Base-by-base conservation (phyloP, 331 rosid genomes). In the Prunus yedoensis region DNA sequence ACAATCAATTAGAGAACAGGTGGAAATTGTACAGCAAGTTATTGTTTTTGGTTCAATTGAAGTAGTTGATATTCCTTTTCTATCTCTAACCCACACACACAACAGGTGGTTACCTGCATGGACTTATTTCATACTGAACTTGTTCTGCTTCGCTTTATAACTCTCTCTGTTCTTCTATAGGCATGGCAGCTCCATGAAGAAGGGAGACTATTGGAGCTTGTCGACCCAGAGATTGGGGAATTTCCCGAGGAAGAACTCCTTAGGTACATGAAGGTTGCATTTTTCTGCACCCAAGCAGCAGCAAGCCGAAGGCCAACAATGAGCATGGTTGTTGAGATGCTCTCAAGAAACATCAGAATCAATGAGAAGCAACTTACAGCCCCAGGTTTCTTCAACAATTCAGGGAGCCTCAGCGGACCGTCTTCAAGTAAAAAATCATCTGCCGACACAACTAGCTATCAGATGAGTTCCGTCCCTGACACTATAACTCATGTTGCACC, bases 111-210 rank as follows among this genome's bases (percentile, higher is more conserved):
- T 38, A 38, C 52, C 52, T 13, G 52, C 52, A 47, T 14, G 16
- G 52, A 14, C 52, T 10, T 10, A 47, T 10, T 10, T 11, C 52
- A 38, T 38, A 6, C 8, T 6, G 43, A 38, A 38, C 38, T 60
- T 25, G 30, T 63, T 30, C 69, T 28, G 62, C 32, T n/a, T 28
- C 25, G 1, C 41, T 60, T 67, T 20, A 76, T 47, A n/a, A 69
- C 71, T 41, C 30, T 43, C 8, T 66, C 15, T 82, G 63, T 71
- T 52, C 17, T 63, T 35, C 13, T 23, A 78, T 64, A 92, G 99
- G 97, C 96, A 13, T 95, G 99, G 99, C 80, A 92, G 70, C 97
- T 92, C 49, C 83, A 95, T 59, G 89, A 88, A 83, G 93, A 89
- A 79, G 89, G 84, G 27, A 85, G 58, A 74, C 85, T 87, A 61